Evolutionary conservation across 164 flowering plant species (phyloP).

Genomic region (Nymphaea thermarum): DNA sequence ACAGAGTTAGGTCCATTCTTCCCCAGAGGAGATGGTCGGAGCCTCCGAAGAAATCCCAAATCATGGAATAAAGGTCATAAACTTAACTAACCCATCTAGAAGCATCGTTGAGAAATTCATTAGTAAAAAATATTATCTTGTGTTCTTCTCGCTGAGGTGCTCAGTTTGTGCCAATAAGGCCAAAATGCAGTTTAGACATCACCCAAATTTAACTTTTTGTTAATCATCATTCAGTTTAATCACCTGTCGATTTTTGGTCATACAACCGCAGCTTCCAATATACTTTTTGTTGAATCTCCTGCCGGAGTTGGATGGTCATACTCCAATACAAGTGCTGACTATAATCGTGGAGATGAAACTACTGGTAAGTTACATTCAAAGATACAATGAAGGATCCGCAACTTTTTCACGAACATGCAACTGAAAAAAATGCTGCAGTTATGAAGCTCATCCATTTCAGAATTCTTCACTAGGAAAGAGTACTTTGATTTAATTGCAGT

Average conservation of each 20-base stretch:
- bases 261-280: constrained; percentile 54
- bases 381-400: not conserved
- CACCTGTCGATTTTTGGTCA: not conserved
- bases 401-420: not conserved
- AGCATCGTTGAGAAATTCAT: no score
- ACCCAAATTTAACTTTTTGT: not conserved
- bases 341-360: constrained; percentile 54
- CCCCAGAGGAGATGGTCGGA: constrained; percentile 88
- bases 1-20: constrained; percentile 96
- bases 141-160: not conserved
- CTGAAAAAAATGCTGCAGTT: not conserved
- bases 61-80: constrained; percentile 88
- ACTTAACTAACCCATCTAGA: not conserved
- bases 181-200: not conserved
- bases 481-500: not conserved
- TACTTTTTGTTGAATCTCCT: constrained; percentile 93
- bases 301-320: constrained; percentile 99
- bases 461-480: not conserved
- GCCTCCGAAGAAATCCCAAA: constrained; percentile 52
- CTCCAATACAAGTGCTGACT: constrained; percentile 77
- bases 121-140: no score
- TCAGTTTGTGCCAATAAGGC: not conserved
- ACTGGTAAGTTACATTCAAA: constrained; percentile 36
- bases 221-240: not conserved
- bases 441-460: not conserved